These are phyloP conservation scores for Xylariaceae sp. DNA, from an alignment of 2,329 filamentous ascomycete species.

Conservation along the genomic window DNA sequence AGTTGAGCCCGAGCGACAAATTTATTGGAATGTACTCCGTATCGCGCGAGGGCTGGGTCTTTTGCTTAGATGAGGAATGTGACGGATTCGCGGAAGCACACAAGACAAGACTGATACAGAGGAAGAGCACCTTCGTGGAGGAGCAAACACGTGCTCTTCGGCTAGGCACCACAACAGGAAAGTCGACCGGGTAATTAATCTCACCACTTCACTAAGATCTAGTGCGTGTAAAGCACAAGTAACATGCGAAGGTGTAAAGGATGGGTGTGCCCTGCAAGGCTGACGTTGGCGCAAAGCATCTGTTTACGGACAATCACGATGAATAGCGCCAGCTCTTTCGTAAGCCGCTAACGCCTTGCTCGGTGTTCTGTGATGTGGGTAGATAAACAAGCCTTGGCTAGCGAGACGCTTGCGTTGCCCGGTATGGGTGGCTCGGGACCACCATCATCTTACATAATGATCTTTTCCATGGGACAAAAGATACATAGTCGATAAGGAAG, in stretches of 20 bases:
- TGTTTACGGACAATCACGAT: too few species aligned
- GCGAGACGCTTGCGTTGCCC: not conserved
- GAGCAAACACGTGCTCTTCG: too few species aligned
- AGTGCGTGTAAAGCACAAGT: conserved; percentile 1
- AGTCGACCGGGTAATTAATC: too few species aligned
- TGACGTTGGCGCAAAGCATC: conserved; percentile 8
- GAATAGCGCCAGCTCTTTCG: not conserved
- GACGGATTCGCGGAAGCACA: not conserved
- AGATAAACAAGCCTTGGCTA: too few species aligned
- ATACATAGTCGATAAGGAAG: not conserved
- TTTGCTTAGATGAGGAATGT: conserved; percentile 5
- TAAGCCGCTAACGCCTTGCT: too few species aligned
- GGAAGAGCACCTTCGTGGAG: not conserved
- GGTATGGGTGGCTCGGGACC: too few species aligned
- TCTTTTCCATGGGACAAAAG: not conserved
- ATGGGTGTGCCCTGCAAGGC: conserved; percentile 19
- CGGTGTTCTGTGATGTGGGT: too few species aligned
- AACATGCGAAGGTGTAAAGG: conserved; percentile 9
- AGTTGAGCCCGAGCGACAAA: too few species aligned
- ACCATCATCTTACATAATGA: too few species aligned
- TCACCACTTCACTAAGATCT: too few species aligned
- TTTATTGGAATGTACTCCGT: too few species aligned
- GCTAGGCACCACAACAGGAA: too few species aligned
- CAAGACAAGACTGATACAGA: not conserved
- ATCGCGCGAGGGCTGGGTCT: conserved; percentile 6